phyloP scores from a whole-genome alignment of 208 protist genomes.

The Trypanosoma grayi region DNA sequence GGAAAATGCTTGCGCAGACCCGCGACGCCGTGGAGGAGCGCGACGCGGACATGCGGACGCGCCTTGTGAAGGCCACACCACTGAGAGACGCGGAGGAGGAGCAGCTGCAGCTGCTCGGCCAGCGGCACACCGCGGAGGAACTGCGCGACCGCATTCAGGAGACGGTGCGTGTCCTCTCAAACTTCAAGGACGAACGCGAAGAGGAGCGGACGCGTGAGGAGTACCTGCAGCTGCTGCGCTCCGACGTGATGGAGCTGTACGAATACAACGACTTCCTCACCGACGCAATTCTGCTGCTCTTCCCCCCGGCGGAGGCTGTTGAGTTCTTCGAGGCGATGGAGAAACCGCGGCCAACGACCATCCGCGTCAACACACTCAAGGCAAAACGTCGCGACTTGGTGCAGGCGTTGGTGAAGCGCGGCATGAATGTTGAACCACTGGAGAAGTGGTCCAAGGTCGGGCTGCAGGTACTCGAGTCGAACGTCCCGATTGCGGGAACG shows the following conservation, averaged over 20 bases:
- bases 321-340: constrained; percentile 98
- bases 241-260: constrained; percentile 94
- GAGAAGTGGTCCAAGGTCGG: constrained; percentile 97
- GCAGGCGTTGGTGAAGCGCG: constrained; percentile 93
- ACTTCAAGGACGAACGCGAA: constrained; percentile 91
- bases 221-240: constrained; percentile 90
- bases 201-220: constrained; percentile 82
- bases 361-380: constrained; percentile 99
- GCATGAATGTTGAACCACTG: constrained; percentile 97
- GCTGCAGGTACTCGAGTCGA: constrained; percentile 97
- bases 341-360: constrained; percentile 96
- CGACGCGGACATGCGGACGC: constrained; percentile 46
- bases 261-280: constrained; percentile 96
- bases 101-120: constrained; percentile 45
- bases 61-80: constrained; percentile 51
- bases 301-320: constrained; percentile 90
- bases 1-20: constrained; percentile 56
- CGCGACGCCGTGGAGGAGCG: constrained; percentile 68
- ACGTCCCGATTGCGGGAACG: constrained; percentile 98
- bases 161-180: constrained; percentile 89
- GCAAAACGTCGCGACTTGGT: constrained; percentile 94
- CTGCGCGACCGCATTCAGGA: constrained; percentile 89
- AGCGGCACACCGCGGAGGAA: constrained; percentile 73
- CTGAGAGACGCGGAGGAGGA: constrained; percentile 47
- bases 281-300: constrained; percentile 93